Conservation (phyloP, 78 protist species). For the Dictyostelium intermedium region DNA sequence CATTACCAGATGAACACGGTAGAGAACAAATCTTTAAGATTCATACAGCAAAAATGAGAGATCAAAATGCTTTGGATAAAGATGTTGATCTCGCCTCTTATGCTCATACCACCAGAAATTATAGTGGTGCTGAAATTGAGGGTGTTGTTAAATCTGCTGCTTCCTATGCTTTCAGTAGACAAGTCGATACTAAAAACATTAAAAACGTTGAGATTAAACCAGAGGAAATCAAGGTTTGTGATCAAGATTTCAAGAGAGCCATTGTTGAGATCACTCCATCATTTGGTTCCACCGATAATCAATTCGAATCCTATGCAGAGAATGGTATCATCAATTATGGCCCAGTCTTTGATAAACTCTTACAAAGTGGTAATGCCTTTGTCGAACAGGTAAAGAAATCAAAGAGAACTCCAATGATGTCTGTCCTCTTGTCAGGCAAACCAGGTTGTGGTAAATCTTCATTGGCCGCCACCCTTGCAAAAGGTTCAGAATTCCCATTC, state of each 20-base stretch:
- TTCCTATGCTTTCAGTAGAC: conserved; percentile 90
- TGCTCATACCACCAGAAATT: conserved; percentile 96
- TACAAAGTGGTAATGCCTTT: conserved; percentile 43
- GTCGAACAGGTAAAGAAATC: conserved; percentile 86
- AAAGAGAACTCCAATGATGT: conserved; percentile 86
- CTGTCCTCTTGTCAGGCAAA: conserved; percentile 90
- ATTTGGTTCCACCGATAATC: conserved; percentile 92
- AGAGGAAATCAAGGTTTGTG: conserved; percentile 37
- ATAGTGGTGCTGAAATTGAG: conserved; percentile 95
- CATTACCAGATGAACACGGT: conserved; percentile 98
- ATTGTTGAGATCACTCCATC: conserved; percentile 94
- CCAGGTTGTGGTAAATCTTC: conserved; percentile 97
- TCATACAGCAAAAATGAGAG: conserved; percentile 92
- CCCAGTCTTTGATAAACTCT: conserved; percentile 74
- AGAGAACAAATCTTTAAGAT: conserved; percentile 96
- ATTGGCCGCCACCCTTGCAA: conserved; percentile 95
- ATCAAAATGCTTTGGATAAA: conserved; percentile 69
- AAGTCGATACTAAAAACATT: conserved; percentile 84
- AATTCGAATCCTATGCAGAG: conserved; percentile 14
- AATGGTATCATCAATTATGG: conserved; percentile 90
- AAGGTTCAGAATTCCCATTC: conserved; percentile 91
- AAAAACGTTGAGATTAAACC: conserved; percentile 39
- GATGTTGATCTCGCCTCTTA: conserved; percentile 91
- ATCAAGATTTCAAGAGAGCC: conserved; percentile 93
- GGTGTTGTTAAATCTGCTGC: conserved; percentile 95